Conservation (phyloP, 768 basidiomycete genomes). For the Tulasnella sp. region DNA sequence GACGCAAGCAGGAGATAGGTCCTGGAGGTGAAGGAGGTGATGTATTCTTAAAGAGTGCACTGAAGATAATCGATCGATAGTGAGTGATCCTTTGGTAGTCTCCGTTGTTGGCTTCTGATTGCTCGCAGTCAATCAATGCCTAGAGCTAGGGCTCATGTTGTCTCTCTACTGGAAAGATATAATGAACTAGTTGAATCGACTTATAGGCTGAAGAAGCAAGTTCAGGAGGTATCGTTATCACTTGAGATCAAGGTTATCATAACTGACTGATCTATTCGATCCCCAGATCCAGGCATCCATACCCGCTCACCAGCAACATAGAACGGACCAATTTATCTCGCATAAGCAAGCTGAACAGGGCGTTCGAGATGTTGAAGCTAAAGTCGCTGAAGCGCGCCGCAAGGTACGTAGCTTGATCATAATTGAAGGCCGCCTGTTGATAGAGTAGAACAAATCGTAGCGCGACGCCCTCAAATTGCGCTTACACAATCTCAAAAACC, state of each 20-base stretch:
- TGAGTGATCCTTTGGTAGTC: background rate
- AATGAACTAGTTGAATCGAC: background rate
- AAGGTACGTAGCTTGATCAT: conserved; percentile 15
- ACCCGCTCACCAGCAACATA: conserved; percentile 5
- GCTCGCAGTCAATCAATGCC: conserved; percentile 13
- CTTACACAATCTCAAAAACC: conserved; percentile 4
- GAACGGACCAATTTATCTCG: conserved; percentile 5
- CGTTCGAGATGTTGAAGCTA: conserved; percentile 12
- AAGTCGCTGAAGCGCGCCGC: conserved; percentile 13
- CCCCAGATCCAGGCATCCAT: background rate
- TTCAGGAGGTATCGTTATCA: background rate
- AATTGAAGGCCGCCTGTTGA: too few species aligned
- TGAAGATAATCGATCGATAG: conserved; percentile 17
- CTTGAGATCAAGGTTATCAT: background rate
- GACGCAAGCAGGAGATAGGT: conserved; percentile 11
- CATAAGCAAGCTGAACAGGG: conserved; percentile 13
- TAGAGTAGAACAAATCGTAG: background rate
- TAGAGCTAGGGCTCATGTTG: conserved; percentile 4
- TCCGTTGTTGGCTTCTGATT: background rate
- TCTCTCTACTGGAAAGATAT: conserved; percentile 8
- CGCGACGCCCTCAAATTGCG: conserved; percentile 5
- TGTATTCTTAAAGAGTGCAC: conserved; percentile 12
- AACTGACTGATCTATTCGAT: background rate
- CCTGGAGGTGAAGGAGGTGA: conserved; percentile 9
- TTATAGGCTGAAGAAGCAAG: background rate